Evolutionary conservation across 1,284 basidiomycete genomes (phyloP), one percentile per base, ranked within the genome.

Genomic region (Hypsizygus ulmarius): DNA sequence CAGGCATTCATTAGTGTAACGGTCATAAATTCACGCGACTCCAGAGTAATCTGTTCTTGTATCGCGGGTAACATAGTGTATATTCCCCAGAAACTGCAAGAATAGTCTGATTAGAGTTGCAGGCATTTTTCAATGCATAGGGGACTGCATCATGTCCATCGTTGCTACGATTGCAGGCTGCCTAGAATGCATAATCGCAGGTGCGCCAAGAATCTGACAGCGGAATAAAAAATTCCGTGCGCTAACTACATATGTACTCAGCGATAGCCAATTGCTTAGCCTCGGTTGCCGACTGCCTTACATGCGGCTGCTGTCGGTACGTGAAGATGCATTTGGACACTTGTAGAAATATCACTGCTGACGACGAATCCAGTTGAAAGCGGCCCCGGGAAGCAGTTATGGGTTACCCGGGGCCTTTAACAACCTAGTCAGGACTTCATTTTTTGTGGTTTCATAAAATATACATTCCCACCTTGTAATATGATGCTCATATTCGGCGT

Each of bases 61-160:
- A 60, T 71, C 48, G 56, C 53, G 39, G 60, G 58, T 62, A 36
- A 33, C 15, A 3, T 34, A 33, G 32, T 6, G n/a, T 6, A 11
- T 15, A 18, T 36, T 16, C 25, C 6, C 11, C 19, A 9, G 14
- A 18, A 15, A 16, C 12, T 2, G 25, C 19, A 15, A 4, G 15
- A 14, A 25, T 15, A 12, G 12, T 14, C 15, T 41, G 2, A 45
- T 1, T 32, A 3, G 10, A 18, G 30, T 25, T n/a, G 0, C 1
- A 62, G 69, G 64, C 18, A 68, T 74, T 27, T 64, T 74, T 45
- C 58, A 56, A 46, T 75, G 74, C 52, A 72, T 77, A 39, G 74
- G 69, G 10, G 70, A 62, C n/a, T 61, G 61, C 8, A 61, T 77
- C 40, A 71, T 74, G 61, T 57, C 59, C 3, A 59, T 75, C 33